Conservation (phyloP, 768 basidiomycete genomes). For the Suillus subalutaceus region DNA sequence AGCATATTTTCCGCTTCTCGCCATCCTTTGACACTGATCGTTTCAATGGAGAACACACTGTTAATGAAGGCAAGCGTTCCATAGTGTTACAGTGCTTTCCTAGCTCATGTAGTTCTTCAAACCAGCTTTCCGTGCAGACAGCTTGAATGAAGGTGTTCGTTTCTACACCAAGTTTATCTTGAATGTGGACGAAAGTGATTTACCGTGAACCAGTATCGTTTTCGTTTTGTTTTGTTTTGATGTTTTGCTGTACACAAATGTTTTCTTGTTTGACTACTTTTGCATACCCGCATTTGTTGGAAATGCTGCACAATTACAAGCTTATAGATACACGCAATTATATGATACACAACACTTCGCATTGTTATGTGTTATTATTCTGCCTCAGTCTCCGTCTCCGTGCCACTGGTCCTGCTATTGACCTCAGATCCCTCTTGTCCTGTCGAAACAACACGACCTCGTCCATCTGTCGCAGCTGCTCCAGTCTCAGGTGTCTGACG, state of each 20-base stretch:
- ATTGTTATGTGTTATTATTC: slow-evolving; percentile 12
- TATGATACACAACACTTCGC: not conserved
- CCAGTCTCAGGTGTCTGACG: slow-evolving; percentile 20
- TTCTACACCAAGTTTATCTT: slow-evolving; percentile 68
- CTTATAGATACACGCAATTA: slow-evolving; percentile 2
- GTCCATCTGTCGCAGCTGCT: slow-evolving; percentile 13
- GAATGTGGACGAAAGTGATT: slow-evolving; percentile 60
- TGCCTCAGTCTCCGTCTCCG: slow-evolving; percentile 17
- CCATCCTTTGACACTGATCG: slow-evolving; percentile 19
- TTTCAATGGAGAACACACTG: slow-evolving; percentile 22
- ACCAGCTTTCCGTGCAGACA: slow-evolving; percentile 50
- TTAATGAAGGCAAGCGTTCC: slow-evolving; percentile 20
- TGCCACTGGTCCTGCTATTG: slow-evolving; percentile 22
- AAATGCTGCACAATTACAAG: not conserved
- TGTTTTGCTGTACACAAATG: not conserved
- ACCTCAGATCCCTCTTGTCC: slow-evolving; percentile 24
- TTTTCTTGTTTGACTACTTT: not conserved
- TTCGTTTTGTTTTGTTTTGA: not conserved
- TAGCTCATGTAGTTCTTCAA: slow-evolving; percentile 15
- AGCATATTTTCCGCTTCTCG: slow-evolving; percentile 63
- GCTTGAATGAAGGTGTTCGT: slow-evolving; percentile 63
- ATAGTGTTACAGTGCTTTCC: not conserved
- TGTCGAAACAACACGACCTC: slow-evolving; percentile 21
- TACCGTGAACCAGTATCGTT: slow-evolving; percentile 11
- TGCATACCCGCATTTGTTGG: not conserved